Base-by-base conservation (phyloP, 768 basidiomycete species). In the Kwoniella botswanensis region DNA sequence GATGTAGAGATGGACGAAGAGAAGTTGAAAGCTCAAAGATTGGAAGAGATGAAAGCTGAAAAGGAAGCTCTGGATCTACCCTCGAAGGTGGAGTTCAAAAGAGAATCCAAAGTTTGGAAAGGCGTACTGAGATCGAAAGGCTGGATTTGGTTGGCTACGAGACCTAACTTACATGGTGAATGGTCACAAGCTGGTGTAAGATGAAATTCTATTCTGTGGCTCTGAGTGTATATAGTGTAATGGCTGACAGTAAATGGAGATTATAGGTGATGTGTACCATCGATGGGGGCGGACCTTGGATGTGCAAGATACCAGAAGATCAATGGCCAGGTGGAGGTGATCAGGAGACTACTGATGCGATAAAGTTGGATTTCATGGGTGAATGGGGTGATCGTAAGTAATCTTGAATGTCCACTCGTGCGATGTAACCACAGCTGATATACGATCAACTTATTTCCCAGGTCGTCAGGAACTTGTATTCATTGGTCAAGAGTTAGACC, bases 71-170 rank as follows among this genome's bases (percentile, higher is more conserved):
- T 84, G 42, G 79, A 84, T 57, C 74, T 81, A 2, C 75, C 72
- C 15, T 72, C 72, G 2, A 74, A 81, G 1, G 75, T 77, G 26
- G 73, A 74, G 1, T 69, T 71, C 56, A 84, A 83, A 68, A 68
- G 75, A 12, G 79, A 71, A 0, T 72, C 70, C 6, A 76, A 78
- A 0, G 65, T 75, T 1, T 83, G 80, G 74, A 77, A 73, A n/a
- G 76, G 78, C 2, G 72, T 84, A 0, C 73, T 83, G 11, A 75
- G 83, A 18, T 78, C 76, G 6, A 82, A 83, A 68, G 83, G 84
- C 11, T 84, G 83, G 73, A 67, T 77, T 42, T 84, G 84, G 84
- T 59, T 84, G n/a, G 83, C 83, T 1, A 80, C 81, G 0, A 68
- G 84, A 4, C 82, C 82, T 0, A 53, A 63, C 9, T 62, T 82